These are phyloP conservation scores for Conoideocrella luteorostrata DNA, from an alignment of 2,329 filamentous ascomycete genomes.

Conservation along the genomic window DNA sequence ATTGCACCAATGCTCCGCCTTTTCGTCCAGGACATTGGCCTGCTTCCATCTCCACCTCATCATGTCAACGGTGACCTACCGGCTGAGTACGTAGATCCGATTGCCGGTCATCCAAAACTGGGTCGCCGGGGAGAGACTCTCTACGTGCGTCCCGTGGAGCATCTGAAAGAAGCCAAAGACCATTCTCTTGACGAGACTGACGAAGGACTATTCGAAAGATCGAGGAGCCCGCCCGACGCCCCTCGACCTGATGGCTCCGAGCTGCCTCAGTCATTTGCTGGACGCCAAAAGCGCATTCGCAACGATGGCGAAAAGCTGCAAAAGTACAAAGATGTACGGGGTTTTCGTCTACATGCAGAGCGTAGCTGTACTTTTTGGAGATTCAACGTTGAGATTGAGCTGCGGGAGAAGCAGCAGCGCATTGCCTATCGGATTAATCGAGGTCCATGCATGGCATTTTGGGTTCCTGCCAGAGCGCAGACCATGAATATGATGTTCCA, in stretches of 20 bases:
- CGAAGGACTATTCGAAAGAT: constrained; percentile 72
- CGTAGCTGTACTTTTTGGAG: constrained; percentile 92
- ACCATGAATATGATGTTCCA: constrained; percentile 99
- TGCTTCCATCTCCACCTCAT: constrained; percentile 70
- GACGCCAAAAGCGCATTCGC: constrained; percentile 44
- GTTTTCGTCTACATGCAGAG: constrained; percentile 76
- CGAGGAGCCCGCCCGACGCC: constrained; percentile 45
- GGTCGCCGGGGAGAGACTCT: constrained; percentile 79
- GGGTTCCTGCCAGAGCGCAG: constrained; percentile 79
- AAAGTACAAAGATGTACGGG: constrained; percentile 77
- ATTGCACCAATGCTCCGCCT: constrained; percentile 72
- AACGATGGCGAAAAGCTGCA: constrained; percentile 75
- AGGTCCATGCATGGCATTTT: constrained; percentile 83
- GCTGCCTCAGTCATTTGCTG: constrained; percentile 46
- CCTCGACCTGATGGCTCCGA: constrained; percentile 38
- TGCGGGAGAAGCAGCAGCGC: constrained; percentile 69
- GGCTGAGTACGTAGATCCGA: constrained; percentile 80
- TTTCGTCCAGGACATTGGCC: constrained; percentile 79
- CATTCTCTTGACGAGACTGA: constrained; percentile 75
- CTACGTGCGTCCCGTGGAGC: constrained; percentile 84
- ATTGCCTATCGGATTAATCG: constrained; percentile 95
- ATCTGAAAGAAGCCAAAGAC: constrained; percentile 71
- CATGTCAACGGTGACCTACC: constrained; percentile 61
- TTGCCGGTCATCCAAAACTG: constrained; percentile 80
- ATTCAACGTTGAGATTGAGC: constrained; percentile 90